A percentile compares a stretch with the other conserved stretches of the same genome.
These are phyloP conservation scores for Roridomyces roridus DNA, from an alignment of 768 basidiomycete genomes.

Conservation along the genomic window DNA sequence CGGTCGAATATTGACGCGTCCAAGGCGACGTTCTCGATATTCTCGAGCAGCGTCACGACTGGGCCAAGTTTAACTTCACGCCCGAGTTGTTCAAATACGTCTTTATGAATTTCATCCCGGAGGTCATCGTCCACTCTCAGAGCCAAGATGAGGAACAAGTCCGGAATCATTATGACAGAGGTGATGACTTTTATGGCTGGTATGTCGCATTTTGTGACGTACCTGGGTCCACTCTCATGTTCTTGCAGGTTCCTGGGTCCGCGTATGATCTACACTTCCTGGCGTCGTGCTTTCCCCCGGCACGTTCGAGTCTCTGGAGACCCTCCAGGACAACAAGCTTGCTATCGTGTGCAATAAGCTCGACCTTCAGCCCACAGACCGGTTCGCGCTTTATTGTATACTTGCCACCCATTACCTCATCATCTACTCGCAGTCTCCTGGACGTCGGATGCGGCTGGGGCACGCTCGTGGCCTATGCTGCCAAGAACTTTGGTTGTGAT, in stretches of 20 bases:
- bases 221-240: background rate
- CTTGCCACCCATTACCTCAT: background rate
- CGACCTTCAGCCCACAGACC: constrained; percentile 84
- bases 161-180: constrained; percentile 94
- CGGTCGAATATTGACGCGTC: constrained; percentile 1
- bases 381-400: constrained; percentile 34
- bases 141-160: constrained; percentile 95
- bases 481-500: constrained; percentile 95
- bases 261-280: constrained; percentile 97
- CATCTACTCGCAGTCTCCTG: constrained; percentile 53
- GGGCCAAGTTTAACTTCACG: constrained; percentile 92
- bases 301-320: constrained; percentile 82
- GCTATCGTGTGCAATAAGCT: constrained; percentile 95
- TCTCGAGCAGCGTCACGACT: constrained; percentile 95
- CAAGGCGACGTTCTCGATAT: constrained; percentile 92
- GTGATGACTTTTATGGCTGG: constrained; percentile 97
- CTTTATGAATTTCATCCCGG: constrained; percentile 86
- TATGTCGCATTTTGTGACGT: constrained; percentile 30
- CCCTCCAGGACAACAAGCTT: constrained; percentile 98
- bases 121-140: constrained; percentile 90
- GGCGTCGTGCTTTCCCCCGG: constrained; percentile 81
- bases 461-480: constrained; percentile 91
- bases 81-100: constrained; percentile 94
- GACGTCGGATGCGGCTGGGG: constrained; percentile 98
- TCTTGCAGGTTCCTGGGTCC: constrained; percentile 84